Evolutionary conservation across 176 grass and related monocot genomes (phyloP), one percentile per base, ranked within the genome.

Genomic region (Oryza glaberrima): DNA sequence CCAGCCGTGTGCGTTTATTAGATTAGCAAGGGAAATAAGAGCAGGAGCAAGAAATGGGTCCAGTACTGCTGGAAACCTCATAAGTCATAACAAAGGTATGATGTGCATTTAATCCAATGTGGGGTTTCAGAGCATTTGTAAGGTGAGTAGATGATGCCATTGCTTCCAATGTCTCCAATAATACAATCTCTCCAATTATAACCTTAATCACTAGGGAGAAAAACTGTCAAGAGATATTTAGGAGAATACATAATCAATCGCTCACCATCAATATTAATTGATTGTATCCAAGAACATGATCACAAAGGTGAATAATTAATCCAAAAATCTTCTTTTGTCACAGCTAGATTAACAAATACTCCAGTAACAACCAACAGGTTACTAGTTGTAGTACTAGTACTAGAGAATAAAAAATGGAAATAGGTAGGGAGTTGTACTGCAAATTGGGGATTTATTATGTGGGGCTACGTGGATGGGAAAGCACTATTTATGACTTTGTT

Each of bases 11-110:
- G 58, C 22, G 58, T 23, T 63, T 11, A 63, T 63, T 63, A 63
- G 58, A 63, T 63, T 63, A 63, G 20, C 58, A 23, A 63, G 58
- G 20, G 23, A 63, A 73, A 46, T 1, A 47, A 23, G n/a, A 73
- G 22, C 11, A 73, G 43, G 11, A 23, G n/a, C 43, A 46, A 73
- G 5, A 26, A 26, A 3, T 35, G 75, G 51, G 19, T 22, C 75
- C 75, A 61, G 30, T 41, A 36, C 49, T 19, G 20, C 47, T 76
- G 73, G 28, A 35, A 52, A 58, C 15, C 49, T 49, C 38, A 28
- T 13, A 35, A 20, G 82, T 67, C 82, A 84, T 84, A 38, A 51
- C 45, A 77, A 77, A 77, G 44, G 82, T 14, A 84, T 77, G 63
- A 77, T 19, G 51, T 77, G 73, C 41, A 54, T 76, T 69, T 36